phyloP scores from a whole-genome alignment of 768 basidiomycete species.

The Leccinellum albellum region DNA sequence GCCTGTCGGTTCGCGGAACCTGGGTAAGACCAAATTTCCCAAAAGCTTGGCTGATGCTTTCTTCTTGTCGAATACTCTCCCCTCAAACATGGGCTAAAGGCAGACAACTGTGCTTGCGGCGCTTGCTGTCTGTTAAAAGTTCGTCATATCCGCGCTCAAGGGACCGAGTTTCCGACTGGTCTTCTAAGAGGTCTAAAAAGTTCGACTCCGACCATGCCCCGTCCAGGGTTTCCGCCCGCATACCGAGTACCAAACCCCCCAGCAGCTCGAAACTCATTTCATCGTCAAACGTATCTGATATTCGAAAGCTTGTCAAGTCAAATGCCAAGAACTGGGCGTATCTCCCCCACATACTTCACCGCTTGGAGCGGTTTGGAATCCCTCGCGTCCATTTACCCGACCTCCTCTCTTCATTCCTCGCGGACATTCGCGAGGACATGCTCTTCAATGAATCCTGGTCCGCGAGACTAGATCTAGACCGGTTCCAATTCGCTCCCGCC shows the following conservation, averaged over 20 bases:
- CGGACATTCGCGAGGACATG: conserved; percentile 35
- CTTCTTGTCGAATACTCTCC: conserved; percentile 17
- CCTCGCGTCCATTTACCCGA: conserved; percentile 34
- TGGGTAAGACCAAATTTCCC: too few species aligned
- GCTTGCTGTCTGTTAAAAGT: conserved; percentile 5
- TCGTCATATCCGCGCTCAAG: background rate
- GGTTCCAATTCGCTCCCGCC: conserved; percentile 39
- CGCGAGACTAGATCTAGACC: conserved; percentile 37
- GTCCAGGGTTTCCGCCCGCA: background rate
- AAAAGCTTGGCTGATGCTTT: conserved; percentile 15
- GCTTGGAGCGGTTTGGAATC: conserved; percentile 50
- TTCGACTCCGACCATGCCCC: background rate
- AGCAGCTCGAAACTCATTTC: background rate
- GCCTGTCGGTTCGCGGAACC: too few species aligned
- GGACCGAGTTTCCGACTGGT: background rate
- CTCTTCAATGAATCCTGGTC: conserved; percentile 13
- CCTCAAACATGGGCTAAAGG: conserved; percentile 13
- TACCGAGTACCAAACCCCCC: conserved; percentile 1
- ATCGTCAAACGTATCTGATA: conserved; percentile 6
- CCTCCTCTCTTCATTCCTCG: conserved; percentile 43
- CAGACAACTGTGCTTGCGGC: conserved; percentile 19
- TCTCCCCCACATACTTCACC: conserved; percentile 29
- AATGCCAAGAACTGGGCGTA: conserved; percentile 40
- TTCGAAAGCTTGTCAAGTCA: conserved; percentile 30
- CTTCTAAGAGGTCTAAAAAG: background rate